phyloP scores from a whole-genome alignment of 768 basidiomycete species.

The Mycena latifolia region DNA sequence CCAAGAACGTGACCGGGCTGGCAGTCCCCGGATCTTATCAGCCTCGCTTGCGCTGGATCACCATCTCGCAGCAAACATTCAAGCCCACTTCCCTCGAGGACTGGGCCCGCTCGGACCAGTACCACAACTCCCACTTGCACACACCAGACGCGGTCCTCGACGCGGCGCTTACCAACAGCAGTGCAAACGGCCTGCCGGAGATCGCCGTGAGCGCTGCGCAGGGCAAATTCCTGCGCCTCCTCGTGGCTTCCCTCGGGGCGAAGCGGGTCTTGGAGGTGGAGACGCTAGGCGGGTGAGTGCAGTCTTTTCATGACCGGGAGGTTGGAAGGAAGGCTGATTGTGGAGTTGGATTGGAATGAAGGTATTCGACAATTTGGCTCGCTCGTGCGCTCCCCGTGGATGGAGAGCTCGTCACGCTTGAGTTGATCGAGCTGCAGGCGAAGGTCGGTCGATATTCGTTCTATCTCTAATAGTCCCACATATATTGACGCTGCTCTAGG shows the following conservation, averaged over 20 bases:
- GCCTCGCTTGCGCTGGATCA: too few species aligned
- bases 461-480: too few species aligned
- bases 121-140: slow-evolving; percentile 69
- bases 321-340: too few species aligned
- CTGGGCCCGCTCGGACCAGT: slow-evolving; percentile 66
- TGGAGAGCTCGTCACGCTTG: slow-evolving; percentile 62
- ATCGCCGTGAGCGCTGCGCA: slow-evolving; percentile 67
- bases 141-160: slow-evolving; percentile 57
- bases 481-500: slow-evolving; percentile 46
- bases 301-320: neutral
- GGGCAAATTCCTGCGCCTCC: slow-evolving; percentile 68
- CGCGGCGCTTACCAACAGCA: slow-evolving; percentile 53
- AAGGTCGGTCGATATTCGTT: slow-evolving; percentile 45
- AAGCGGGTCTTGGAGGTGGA: slow-evolving; percentile 75
- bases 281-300: slow-evolving; percentile 70
- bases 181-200: slow-evolving; percentile 59
- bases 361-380: slow-evolving; percentile 60
- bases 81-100: slow-evolving; percentile 40
- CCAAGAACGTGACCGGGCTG: too few species aligned
- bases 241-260: slow-evolving; percentile 64
- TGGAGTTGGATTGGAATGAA: slow-evolving; percentile 25
- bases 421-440: slow-evolving; percentile 60
- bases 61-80: slow-evolving; percentile 17
- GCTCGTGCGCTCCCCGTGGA: slow-evolving; percentile 62
- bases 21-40: too few species aligned